Percentiles rank a stretch among this genome's conserved stretches.
These are phyloP conservation scores for Macaranga tanarius DNA, from an alignment of 441 rosid genomes.

Conservation along the genomic window DNA sequence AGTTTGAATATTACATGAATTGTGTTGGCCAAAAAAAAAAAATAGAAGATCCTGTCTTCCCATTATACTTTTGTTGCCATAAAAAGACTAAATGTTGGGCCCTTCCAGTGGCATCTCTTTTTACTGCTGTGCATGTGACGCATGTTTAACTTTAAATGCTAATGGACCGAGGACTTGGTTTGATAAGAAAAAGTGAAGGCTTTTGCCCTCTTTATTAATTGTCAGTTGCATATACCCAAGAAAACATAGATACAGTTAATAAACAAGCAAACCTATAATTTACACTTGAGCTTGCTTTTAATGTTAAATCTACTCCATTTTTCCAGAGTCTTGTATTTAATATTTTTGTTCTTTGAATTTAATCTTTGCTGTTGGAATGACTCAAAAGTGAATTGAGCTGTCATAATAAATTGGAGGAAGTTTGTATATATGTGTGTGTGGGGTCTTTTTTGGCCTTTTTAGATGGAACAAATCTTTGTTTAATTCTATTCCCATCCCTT, in stretches of 20 bases:
- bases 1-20: neutral
- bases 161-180: constrained; percentile 7
- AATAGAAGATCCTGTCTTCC: neutral
- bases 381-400: constrained; percentile 12
- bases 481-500: neutral
- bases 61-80: constrained; percentile 16
- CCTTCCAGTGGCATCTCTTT: constrained; percentile 27
- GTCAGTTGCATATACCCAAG: constrained; percentile 5
- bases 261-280: constrained; percentile 14
- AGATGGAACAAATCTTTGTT: constrained; percentile 9
- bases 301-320: neutral
- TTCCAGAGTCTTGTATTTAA: constrained; percentile 8
- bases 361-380: constrained; percentile 23
- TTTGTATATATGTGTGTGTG: neutral
- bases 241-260: neutral
- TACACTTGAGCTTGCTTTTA: constrained; percentile 4
- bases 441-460: constrained; percentile 26
- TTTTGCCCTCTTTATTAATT: neutral
- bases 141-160: constrained; percentile 22
- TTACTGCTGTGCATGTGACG: constrained; percentile 26
- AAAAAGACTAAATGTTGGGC: constrained; percentile 20
- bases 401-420: no score
- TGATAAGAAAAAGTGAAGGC: neutral
- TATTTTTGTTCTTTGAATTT: constrained; percentile 22
- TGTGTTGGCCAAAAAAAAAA: neutral